Percentiles rank a stretch among this genome's conserved stretches.
These are phyloP conservation scores for Fusarium musae DNA, from an alignment of 2,329 filamentous ascomycete species.

Conservation along the genomic window DNA sequence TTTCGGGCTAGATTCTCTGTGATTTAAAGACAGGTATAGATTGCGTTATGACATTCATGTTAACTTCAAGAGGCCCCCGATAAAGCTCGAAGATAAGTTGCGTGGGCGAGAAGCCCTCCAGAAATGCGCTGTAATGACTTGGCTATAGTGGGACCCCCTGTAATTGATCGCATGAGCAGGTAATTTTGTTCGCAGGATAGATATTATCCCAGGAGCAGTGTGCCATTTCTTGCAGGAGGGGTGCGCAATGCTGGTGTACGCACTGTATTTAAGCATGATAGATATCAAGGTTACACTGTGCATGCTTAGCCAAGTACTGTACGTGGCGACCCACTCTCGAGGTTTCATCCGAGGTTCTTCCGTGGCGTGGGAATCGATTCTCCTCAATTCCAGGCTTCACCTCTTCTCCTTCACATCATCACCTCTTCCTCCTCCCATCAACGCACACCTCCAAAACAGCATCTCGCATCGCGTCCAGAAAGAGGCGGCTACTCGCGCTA, in stretches of 20 bases:
- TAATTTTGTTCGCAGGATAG: not conserved
- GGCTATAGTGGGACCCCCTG: not conserved
- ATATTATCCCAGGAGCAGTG: not conserved
- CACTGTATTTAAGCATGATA: rapidly evolving
- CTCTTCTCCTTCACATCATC: too few species aligned
- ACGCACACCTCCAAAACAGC: not conserved
- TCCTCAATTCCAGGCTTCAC: not conserved
- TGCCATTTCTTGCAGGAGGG: not conserved
- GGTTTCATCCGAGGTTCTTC: not conserved
- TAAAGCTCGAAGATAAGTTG: not conserved
- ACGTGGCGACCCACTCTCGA: not conserved
- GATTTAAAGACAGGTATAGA: too few species aligned
- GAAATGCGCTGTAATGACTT: not conserved
- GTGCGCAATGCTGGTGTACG: not conserved
- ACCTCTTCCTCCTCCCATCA: too few species aligned
- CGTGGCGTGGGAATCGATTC: not conserved
- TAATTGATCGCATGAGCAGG: not conserved
- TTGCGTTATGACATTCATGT: too few species aligned
- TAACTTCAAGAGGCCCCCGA: too few species aligned
- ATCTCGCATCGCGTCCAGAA: not conserved
- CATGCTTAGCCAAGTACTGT: not conserved
- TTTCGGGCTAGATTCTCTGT: too few species aligned
- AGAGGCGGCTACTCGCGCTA: not conserved
- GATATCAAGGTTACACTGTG: not conserved
- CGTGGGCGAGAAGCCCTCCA: not conserved